Percentiles rank a stretch among this genome's conserved stretches.
phyloP scores from a whole-genome alignment of 2,329 filamentous ascomycete genomes.

The Aureobasidium leucospermi region DNA sequence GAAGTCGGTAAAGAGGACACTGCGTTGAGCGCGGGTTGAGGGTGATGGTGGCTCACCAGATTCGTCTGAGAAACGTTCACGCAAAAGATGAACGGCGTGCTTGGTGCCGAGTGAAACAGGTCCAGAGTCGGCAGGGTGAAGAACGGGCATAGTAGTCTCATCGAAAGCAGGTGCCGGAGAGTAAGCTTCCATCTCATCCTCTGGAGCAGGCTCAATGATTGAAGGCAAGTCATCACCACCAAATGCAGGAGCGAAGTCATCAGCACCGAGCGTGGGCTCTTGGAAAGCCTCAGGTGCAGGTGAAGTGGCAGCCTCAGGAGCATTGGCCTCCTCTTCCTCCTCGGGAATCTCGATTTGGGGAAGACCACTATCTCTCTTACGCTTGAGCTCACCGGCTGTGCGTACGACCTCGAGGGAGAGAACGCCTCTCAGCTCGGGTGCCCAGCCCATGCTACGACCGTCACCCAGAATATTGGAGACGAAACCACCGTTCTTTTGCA shows the following conservation, averaged over 20 bases:
- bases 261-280: slow-evolving; percentile 22
- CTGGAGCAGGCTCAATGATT: slow-evolving; percentile 33
- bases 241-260: slow-evolving; percentile 24
- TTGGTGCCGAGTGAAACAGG: slow-evolving; percentile 87
- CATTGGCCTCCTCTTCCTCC: slow-evolving; percentile 47
- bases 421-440: slow-evolving; percentile 85
- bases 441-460: slow-evolving; percentile 71
- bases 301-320: slow-evolving; percentile 29
- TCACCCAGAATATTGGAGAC: slow-evolving; percentile 81
- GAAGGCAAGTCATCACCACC: slow-evolving; percentile 22
- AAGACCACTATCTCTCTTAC: slow-evolving; percentile 85
- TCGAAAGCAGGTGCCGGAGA: slow-evolving; percentile 57
- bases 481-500: slow-evolving; percentile 87
- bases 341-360: slow-evolving; percentile 67
- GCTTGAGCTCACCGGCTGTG: slow-evolving; percentile 73
- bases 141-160: slow-evolving; percentile 65
- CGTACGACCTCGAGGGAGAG: slow-evolving; percentile 79
- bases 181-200: slow-evolving; percentile 21
- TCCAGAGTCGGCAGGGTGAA: slow-evolving; percentile 76
- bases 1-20: slow-evolving; percentile 84
- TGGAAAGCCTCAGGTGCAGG: slow-evolving; percentile 21
- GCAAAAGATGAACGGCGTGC: slow-evolving; percentile 88
- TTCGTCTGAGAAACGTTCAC: slow-evolving; percentile 63
- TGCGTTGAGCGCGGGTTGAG: slow-evolving; percentile 65
- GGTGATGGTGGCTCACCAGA: slow-evolving; percentile 60